Conservation (phyloP, 2,329 filamentous ascomycete genomes). For the Sarocladiaceae sp. region DNA sequence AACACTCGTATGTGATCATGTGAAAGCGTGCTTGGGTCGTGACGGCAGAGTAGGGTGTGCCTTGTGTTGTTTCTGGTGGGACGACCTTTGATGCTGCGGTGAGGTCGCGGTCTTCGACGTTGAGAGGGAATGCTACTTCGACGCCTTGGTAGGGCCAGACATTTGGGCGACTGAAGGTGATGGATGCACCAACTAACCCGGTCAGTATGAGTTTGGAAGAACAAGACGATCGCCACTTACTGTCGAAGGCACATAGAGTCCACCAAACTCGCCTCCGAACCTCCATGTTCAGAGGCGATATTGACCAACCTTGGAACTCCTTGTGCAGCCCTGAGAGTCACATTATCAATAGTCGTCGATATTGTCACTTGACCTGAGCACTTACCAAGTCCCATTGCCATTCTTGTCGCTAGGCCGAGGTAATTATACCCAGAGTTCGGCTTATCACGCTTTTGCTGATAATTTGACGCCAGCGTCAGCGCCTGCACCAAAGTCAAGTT, state of each 20-base stretch:
- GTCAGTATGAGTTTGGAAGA: not conserved
- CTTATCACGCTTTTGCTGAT: slow-evolving; percentile 45
- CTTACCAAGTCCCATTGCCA: slow-evolving; percentile 44
- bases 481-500: slow-evolving; percentile 41
- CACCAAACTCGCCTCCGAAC: slow-evolving; percentile 33
- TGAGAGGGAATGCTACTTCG: slow-evolving; percentile 36
- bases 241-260: slow-evolving; percentile 37
- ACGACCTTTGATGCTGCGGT: slow-evolving; percentile 29
- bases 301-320: slow-evolving; percentile 31
- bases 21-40: slow-evolving; percentile 40
- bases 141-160: slow-evolving; percentile 36
- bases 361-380: too few relatives aligned
- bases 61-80: slow-evolving; percentile 28
- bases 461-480: slow-evolving; percentile 40
- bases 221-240: not conserved
- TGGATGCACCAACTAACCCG: slow-evolving; percentile 36
- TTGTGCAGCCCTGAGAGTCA: slow-evolving; percentile 39
- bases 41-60: slow-evolving; percentile 40
- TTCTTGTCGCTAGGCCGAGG: slow-evolving; percentile 43
- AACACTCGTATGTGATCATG: slow-evolving; percentile 38
- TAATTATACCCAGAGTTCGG: slow-evolving; percentile 50
- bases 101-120: slow-evolving; percentile 31
- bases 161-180: slow-evolving; percentile 41
- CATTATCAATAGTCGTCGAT: too few relatives aligned
- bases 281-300: slow-evolving; percentile 29